Base-by-base conservation (phyloP, 768 basidiomycete species). In the Mycena crocata region DNA sequence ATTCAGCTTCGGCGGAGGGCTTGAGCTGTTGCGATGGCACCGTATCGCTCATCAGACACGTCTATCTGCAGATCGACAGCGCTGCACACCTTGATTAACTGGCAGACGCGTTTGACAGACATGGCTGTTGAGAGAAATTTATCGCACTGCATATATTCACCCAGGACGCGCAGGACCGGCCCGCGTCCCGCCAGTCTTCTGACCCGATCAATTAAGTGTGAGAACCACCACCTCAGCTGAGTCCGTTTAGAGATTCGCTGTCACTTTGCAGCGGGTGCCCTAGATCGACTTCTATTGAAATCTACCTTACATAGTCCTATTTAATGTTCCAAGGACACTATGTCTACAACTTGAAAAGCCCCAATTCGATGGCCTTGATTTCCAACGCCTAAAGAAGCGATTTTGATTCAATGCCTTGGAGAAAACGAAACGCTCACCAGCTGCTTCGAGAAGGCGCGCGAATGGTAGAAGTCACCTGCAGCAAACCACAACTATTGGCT, bases 51-150 rank as follows among this genome's bases (percentile, higher is more conserved):
- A 54, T 54, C 52, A 60, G 54, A 24, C n/a, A 21, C 17, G 42
- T 40, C 34, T 50, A 39, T 7, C 21, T n/a, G 42, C n/a, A 2
- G 31, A 42, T 34, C n/a, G 24, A 30, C 10, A 30, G 32, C 51
- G 55, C 54, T 9, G 26, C 39, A 73, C 58, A 92, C 88, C 79
- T 89, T 89, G 75, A 93, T 90, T 46, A 93, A 83, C 73, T 93
- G 92, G 74, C 90, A 92, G 58, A 93, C 79, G 57, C 91, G 86
- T 77, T 86, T 89, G 28, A 76, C 57, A 64, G 75, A 66, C 61
- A 58, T 71, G 68, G 7, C 73, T 66, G 45, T 31, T 49, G 24
- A 8, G 9, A 10, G 44, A 45, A 8, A 14, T 45, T 6, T 14
- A 14, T n/a, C 34, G 34, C 35, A 15, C 14, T 42, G 28, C 34